phyloP scores from a whole-genome alignment of 2,329 filamentous ascomycete genomes.

The Magnaporthiopsis poae region DNA sequence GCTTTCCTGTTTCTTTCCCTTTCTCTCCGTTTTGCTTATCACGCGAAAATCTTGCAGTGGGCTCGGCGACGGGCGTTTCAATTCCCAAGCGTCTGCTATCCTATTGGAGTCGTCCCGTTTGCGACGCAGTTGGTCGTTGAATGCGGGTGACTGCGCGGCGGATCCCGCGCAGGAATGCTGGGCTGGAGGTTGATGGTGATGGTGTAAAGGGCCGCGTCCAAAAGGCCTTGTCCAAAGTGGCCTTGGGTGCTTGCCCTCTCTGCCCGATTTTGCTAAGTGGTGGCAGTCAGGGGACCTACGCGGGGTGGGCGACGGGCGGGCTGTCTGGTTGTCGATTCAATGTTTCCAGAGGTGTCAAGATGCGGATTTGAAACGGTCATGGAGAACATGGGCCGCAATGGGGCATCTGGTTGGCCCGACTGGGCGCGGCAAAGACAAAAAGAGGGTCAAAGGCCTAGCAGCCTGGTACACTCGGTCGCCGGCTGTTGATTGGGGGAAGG shows the following conservation, averaged over 20 bases:
- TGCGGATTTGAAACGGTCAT: conserved; percentile 9
- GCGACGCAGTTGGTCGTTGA: neutral
- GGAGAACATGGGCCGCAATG: conserved; percentile 5
- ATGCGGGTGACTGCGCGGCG: neutral
- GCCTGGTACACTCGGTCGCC: neutral
- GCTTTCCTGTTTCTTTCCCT: neutral
- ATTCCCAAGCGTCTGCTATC: neutral
- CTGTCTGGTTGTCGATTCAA: neutral
- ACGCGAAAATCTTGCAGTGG: neutral
- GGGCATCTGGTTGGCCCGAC: conserved; percentile 6
- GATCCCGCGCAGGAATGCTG: neutral
- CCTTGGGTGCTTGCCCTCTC: neutral
- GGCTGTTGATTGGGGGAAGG: neutral
- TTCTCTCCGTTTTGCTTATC: neutral
- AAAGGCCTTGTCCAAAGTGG: neutral
- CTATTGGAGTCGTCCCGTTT: neutral
- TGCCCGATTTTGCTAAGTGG: neutral
- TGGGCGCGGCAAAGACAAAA: conserved; percentile 7
- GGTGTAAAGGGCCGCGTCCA: neutral
- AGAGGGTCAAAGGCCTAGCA: neutral
- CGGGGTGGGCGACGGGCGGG: too few relatives aligned
- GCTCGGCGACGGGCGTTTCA: neutral
- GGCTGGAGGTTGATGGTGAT: neutral
- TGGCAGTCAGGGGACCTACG: neutral
- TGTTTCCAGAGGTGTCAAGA: conserved; percentile 10